Percentiles rank a stretch among this genome's conserved stretches.
Conservation (phyloP, 306 rosid genomes). For the Sophora flavescens region DNA sequence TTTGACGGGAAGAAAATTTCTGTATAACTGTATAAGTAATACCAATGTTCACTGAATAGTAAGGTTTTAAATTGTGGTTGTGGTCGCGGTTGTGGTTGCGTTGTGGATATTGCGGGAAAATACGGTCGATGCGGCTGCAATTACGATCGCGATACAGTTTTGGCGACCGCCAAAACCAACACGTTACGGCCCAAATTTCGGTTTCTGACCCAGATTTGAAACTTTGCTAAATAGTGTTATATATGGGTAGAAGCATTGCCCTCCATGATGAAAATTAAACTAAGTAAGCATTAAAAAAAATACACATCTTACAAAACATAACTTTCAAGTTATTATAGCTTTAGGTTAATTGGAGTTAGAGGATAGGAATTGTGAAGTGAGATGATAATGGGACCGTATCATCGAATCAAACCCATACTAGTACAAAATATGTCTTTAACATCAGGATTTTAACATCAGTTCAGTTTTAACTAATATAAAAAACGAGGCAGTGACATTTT, state of each 20-base stretch:
- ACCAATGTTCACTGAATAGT: not conserved
- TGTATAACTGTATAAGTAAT: not conserved
- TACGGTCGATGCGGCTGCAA: too few species aligned
- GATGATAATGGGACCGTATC: slow-evolving; percentile 33
- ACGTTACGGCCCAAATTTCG: too few species aligned
- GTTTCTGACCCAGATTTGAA: too few species aligned
- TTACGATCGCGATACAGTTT: too few species aligned
- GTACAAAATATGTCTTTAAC: too few species aligned
- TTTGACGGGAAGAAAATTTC: not conserved
- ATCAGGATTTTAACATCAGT: too few species aligned
- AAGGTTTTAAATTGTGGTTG: too few species aligned
- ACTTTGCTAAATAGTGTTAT: not conserved
- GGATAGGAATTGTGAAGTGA: slow-evolving; percentile 50
- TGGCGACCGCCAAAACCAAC: too few species aligned
- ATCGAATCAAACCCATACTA: slow-evolving; percentile 33
- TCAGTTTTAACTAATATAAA: too few species aligned
- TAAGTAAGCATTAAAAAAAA: slow-evolving; percentile 21
- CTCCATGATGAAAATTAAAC: slow-evolving; percentile 37
- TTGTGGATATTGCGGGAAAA: too few species aligned
- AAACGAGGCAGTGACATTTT: too few species aligned
- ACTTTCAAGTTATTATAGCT: slow-evolving; percentile 38
- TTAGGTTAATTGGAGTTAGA: slow-evolving; percentile 31
- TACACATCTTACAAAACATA: slow-evolving; percentile 53
- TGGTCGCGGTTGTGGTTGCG: too few species aligned
- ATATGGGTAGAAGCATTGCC: slow-evolving; percentile 4